These are phyloP conservation scores for Claviceps africana DNA, from an alignment of 2,329 filamentous ascomycete species.

Conservation along the genomic window DNA sequence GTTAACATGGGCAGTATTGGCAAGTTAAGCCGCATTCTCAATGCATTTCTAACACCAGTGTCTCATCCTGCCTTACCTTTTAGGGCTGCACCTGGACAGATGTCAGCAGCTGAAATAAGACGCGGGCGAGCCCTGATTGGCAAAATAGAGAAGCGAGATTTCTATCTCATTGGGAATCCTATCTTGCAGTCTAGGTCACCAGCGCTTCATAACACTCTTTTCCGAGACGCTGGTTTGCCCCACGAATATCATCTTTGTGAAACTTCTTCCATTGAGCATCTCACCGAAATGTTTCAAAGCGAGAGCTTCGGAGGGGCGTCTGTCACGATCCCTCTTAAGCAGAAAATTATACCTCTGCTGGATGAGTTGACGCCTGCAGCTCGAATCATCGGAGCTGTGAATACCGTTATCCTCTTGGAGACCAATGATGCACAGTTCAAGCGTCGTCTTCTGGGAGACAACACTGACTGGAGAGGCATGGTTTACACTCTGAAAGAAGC, in stretches of 20 bases:
- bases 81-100: constrained; percentile 85
- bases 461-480: constrained; percentile 96
- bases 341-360: constrained; percentile 69
- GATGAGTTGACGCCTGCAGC: constrained; percentile 72
- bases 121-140: constrained; percentile 65
- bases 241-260: constrained; percentile 69
- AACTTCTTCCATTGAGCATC: constrained; percentile 48
- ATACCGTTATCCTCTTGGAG: constrained; percentile 64
- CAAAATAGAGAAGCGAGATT: constrained; percentile 59
- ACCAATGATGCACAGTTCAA: constrained; percentile 21
- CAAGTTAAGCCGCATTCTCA: constrained; percentile 80
- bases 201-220: constrained; percentile 77
- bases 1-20: constrained; percentile 89
- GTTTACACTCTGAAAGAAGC: constrained; percentile 59
- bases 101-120: constrained; percentile 81
- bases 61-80: constrained; percentile 80
- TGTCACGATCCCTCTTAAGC: constrained; percentile 89
- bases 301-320: constrained; percentile 81
- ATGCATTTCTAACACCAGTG: constrained; percentile 88
- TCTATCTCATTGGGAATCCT: constrained; percentile 80
- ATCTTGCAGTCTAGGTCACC: constrained; percentile 74
- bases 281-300: constrained; percentile 51
- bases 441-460: constrained; percentile 60
- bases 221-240: constrained; percentile 62
- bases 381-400: constrained; percentile 76